Base-by-base conservation (phyloP, 2,329 filamentous ascomycete species). In the Pseudocercospora musae region DNA sequence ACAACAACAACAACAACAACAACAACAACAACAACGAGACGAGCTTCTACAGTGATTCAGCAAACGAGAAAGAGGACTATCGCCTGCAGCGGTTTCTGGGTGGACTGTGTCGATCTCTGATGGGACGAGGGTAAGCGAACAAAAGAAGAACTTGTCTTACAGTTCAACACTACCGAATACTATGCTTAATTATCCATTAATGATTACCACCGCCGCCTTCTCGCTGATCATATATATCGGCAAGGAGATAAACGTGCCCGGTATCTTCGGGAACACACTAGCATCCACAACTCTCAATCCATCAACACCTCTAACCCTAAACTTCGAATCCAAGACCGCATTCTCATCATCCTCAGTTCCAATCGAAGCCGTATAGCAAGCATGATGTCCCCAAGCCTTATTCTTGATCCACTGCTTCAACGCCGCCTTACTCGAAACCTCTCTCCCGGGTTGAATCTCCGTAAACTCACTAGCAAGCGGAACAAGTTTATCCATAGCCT, bases 261-360 rank as follows among this genome's bases (percentile, higher is more conserved):
- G 83, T 57, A 83, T 84, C 58, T 78, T 77, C 0, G 84, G 83
- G 62, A 84, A 88, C 0, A 83, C 78, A 27, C 79, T 82, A 0
- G 85, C 86, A 75, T 89, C 86, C 0, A 89, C 86, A 3, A 88
- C 86, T 23, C 86, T 77, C 56, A 89, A 71, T 0, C 82, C 81
- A 0, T 78, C 72, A 0, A 85, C 81, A 0, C 84, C 84, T 9
- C 82, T 76, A 0, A 89, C 86, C 11, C 80, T 77, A 70, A 88
- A 87, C 57, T 82, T 75, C 0, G 77, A 78, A 69, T 88, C 83
- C 55, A 88, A 71, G 1, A 86, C 84, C 9, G 83, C 83, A 69
- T 80, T 80, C 1, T 78, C 73, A 68, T 89, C 83, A 9, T 76
- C 77, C 27, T 82, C 80, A 0, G 77, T 75, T 0, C 86, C 85